Conservation (phyloP, 2,329 filamentous ascomycete genomes). For the Alternaria dauci region DNA sequence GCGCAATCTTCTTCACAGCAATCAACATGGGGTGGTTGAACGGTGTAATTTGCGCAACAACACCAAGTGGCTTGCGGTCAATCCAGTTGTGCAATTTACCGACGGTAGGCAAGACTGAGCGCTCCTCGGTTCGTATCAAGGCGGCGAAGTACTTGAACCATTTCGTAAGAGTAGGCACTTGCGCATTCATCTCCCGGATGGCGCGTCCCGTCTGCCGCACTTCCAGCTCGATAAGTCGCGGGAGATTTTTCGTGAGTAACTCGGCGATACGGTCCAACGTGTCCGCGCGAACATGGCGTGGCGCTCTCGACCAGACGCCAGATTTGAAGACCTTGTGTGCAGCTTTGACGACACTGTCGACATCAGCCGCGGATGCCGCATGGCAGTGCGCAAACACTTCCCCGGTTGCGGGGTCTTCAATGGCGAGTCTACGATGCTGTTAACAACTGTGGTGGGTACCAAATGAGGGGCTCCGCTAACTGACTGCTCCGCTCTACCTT, state of each 20-base stretch:
- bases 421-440: constrained; percentile 54
- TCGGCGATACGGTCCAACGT: constrained; percentile 68
- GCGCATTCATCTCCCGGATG: constrained; percentile 74
- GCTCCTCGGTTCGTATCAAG: constrained; percentile 72
- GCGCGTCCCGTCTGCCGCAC: constrained; percentile 73
- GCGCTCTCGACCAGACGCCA: constrained; percentile 65
- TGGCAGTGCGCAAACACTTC: constrained; percentile 63
- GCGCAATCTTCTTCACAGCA: constrained; percentile 53
- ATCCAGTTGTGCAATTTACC: constrained; percentile 61
- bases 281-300: constrained; percentile 66
- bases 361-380: constrained; percentile 57
- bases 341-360: constrained; percentile 52
- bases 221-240: constrained; percentile 68
- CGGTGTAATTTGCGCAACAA: constrained; percentile 51
- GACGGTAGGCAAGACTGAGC: constrained; percentile 69
- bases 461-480: constrained; percentile 37
- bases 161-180: constrained; percentile 70
- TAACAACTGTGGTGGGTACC: constrained; percentile 14
- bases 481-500: constrained; percentile 59
- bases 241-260: constrained; percentile 62
- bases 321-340: constrained; percentile 60
- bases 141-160: constrained; percentile 79
- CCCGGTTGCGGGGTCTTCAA: constrained; percentile 64
- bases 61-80: constrained; percentile 50
- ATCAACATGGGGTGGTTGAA: constrained; percentile 54